These are phyloP conservation scores for Neodidymelliopsis sp. DNA, from an alignment of 2,329 filamentous ascomycete species.

Conservation along the genomic window DNA sequence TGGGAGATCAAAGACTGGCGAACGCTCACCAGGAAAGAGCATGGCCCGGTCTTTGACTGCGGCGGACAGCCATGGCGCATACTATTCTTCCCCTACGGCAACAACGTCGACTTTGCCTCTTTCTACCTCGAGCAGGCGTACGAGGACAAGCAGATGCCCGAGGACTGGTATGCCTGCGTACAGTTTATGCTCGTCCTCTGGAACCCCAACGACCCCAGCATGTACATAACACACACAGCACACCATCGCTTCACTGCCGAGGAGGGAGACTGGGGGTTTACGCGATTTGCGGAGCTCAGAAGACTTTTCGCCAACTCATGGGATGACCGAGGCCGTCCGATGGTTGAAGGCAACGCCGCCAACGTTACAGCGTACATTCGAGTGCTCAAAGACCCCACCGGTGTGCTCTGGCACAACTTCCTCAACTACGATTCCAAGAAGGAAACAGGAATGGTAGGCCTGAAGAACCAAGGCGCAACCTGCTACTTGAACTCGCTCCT, in stretches of 20 bases:
- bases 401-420: conserved; percentile 90
- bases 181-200: conserved; percentile 94
- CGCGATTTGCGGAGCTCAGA: conserved; percentile 88
- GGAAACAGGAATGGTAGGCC: conserved; percentile 93
- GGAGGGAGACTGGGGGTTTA: conserved; percentile 98
- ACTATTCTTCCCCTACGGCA: conserved; percentile 93
- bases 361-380: conserved; percentile 85
- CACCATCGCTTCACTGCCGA: conserved; percentile 96
- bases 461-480: conserved; percentile 92
- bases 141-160: conserved; percentile 74
- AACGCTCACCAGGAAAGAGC: conserved; percentile 76
- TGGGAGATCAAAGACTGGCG: conserved; percentile 92
- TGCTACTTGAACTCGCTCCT: conserved; percentile 62
- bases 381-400: conserved; percentile 85
- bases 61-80: conserved; percentile 93
- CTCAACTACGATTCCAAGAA: conserved; percentile 98
- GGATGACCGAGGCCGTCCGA: conserved; percentile 72
- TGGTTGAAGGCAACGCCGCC: conserved; percentile 78
- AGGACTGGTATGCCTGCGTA: conserved; percentile 96
- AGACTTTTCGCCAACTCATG: conserved; percentile 82
- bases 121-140: conserved; percentile 97
- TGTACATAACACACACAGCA: conserved; percentile 78
- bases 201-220: conserved; percentile 90
- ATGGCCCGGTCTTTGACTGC: conserved; percentile 86
- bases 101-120: conserved; percentile 91